Conservation (phyloP, 495 filamentous ascomycete species). For the Aspergillus conjunctus region DNA sequence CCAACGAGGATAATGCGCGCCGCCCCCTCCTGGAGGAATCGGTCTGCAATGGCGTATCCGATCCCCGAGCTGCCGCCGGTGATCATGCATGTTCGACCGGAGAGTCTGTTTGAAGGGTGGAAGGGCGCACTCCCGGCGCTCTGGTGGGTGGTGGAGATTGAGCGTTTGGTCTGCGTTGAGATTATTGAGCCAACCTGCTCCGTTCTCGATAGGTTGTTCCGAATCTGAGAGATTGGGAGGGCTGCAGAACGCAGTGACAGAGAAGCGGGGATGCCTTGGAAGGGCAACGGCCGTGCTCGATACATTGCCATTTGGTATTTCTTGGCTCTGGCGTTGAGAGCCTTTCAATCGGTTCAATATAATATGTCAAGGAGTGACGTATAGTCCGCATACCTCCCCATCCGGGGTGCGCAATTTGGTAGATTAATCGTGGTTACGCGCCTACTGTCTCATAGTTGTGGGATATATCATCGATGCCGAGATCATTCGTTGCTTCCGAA, state of each 20-base stretch:
- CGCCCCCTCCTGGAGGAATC: slow-evolving; percentile 66
- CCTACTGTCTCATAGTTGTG: no score
- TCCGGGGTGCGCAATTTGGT: no score
- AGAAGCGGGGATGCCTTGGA: not conserved
- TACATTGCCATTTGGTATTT: slow-evolving; percentile 3
- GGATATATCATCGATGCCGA: no score
- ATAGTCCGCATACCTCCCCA: no score
- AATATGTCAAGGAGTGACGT: no score
- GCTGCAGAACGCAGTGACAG: not conserved
- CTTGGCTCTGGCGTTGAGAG: no score
- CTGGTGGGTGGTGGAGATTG: no score
- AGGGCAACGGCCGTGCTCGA: not conserved
- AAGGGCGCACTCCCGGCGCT: no score
- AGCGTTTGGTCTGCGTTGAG: no score
- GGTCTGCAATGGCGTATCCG: slow-evolving; percentile 65
- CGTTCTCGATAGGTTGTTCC: not conserved
- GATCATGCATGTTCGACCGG: slow-evolving; percentile 55
- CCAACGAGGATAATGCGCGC: slow-evolving; percentile 57
- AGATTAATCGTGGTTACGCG: no score
- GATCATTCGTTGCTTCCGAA: no score
- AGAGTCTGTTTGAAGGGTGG: slow-evolving; percentile 25
- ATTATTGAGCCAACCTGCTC: not conserved
- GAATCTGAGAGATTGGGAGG: not conserved
- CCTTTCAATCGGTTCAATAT: no score
- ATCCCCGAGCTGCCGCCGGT: slow-evolving; percentile 68